Evolutionary conservation across 306 rosid species (phyloP), one percentile per base, ranked within the genome.

Genomic region (Quercus rubra): DNA sequence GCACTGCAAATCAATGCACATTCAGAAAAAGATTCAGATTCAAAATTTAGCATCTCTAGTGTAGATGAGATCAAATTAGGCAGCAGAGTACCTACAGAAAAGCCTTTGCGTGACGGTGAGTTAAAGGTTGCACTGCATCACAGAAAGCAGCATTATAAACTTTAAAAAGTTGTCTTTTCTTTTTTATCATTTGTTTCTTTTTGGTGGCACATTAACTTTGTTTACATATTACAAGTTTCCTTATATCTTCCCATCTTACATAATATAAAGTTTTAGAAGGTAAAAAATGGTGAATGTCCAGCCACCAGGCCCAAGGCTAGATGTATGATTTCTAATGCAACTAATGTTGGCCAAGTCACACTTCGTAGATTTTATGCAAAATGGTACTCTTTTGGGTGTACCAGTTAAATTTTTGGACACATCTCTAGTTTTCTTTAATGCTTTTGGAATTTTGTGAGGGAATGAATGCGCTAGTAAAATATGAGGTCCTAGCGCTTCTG

Each of bases 31-130:
- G 90, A 77, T 54, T 73, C 77, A 59, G 85, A 78, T 71, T 75
- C 75, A 72, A 80, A 85, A 55, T 78, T 77, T 85, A 79, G 49
- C 80, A 56, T 55, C 78, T 62, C 82, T 5, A 70, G 57, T 20
- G 69, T 56, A 35, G 85, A 74, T 71, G 88, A 63, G 79, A 85
- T 56, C 33, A 84, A 85, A 85, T 55, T 88, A 76, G 81, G 64
- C 74, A 69, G 63, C 30, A 85, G n/a, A 30, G 81, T 76, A 68
- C 73, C 72, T 75, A 70, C 75, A 74, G 66, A 81, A 79, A 91
- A 82, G 77, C 88, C 92, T 81, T 78, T 90, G 72, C 93, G 88
- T 28, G 87, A 91, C 54, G 90, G 97, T 89, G 73, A 25, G 97
- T 84, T 52, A 76, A 63, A 27, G 77, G 1, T 66, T 79, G 46